phyloP scores from a whole-genome alignment of 2,329 filamentous ascomycete species.

The Laburnicola sp. region DNA sequence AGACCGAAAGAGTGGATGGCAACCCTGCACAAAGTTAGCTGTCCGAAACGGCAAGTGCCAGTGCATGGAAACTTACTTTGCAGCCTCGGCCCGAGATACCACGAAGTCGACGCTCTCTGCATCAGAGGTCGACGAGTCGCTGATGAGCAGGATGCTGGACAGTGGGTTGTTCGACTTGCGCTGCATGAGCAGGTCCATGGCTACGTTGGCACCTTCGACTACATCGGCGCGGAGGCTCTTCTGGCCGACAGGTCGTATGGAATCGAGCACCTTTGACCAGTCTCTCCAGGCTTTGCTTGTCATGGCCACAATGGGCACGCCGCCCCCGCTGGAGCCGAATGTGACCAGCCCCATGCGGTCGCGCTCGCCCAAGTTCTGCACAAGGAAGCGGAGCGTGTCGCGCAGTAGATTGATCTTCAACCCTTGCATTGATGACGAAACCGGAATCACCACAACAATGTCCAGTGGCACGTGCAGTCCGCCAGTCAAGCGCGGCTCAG shows the following conservation, averaged over 20 bases:
- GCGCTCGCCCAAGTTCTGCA: constrained; percentile 83
- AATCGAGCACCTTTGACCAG: constrained; percentile 82
- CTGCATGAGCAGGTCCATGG: constrained; percentile 98
- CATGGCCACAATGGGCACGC: constrained; percentile 96
- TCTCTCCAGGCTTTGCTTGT: constrained; percentile 92
- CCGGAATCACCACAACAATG: constrained; percentile 92
- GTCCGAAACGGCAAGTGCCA: constrained; percentile 6
- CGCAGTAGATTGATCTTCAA: constrained; percentile 94
- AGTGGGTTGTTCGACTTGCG: constrained; percentile 94
- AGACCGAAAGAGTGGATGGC: constrained; percentile 95
- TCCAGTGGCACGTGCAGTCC: constrained; percentile 88
- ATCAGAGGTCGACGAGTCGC: constrained; percentile 93
- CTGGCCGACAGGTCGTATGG: constrained; percentile 90
- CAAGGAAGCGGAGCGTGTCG: constrained; percentile 89
- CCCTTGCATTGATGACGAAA: constrained; percentile 99
- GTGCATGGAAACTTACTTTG: constrained; percentile 68
- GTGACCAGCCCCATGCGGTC: constrained; percentile 98
- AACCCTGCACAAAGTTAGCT: constrained; percentile 61
- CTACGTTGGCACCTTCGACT: constrained; percentile 95
- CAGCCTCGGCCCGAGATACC: constrained; percentile 91
- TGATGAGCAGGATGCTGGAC: constrained; percentile 93
- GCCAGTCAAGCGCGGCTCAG: constrained; percentile 52
- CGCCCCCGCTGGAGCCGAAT: constrained; percentile 91
- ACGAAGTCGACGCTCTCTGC: constrained; percentile 97
- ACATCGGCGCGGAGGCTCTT: constrained; percentile 97